Evolutionary conservation across 225 moss, liverwort and hornwort species (phyloP), one percentile per base, ranked within the genome.

Genomic region (Polytrichum commune): DNA sequence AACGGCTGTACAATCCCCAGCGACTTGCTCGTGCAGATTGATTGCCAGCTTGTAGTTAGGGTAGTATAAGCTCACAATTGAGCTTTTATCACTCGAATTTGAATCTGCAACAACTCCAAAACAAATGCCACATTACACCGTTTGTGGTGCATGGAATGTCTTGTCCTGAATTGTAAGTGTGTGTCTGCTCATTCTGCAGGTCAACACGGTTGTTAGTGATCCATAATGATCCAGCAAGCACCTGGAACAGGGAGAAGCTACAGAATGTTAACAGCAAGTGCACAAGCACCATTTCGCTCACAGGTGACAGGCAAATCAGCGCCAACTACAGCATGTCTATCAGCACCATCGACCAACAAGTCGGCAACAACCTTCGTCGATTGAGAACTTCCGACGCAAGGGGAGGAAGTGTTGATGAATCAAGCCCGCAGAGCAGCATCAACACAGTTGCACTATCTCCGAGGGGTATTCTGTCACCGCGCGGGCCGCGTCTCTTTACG

Each of bases 401-500:
- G 13, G 38, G 38, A 46, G 46, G 13, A 13, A 46, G 46, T 46
- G 46, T 46, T 46, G 46, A 46, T 46, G 46, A 46, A 10, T 46
- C 46, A 46, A 46, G 46, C 46, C 46, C 46, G 46, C 13, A 46
- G 46, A 46, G 46, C 46, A 46, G 46, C 4, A 68, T 54, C 27
- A 27, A 18, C 6, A 54, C 53, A 26, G 53, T 26, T 68, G 27
- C 26, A 29, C 18, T 65, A 55, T 73, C 57, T 46, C 64, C 73
- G 55, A 58, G 9, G 7, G 56, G 32, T 3, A 18, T n/a, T 26
- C 29, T 65, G 35, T 53, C 79, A 23, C 80, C 81, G 23, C 84
- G 84, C 1, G 93, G 91, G 0, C 88, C 93, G 18, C 82, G 87
- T 0, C 75, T 96, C 13, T 96, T 96, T 70, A 88, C 96, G 5